Evolutionary conservation across 2,329 filamentous ascomycete genomes (phyloP).

Genomic region (Dendryphion nanum): DNA sequence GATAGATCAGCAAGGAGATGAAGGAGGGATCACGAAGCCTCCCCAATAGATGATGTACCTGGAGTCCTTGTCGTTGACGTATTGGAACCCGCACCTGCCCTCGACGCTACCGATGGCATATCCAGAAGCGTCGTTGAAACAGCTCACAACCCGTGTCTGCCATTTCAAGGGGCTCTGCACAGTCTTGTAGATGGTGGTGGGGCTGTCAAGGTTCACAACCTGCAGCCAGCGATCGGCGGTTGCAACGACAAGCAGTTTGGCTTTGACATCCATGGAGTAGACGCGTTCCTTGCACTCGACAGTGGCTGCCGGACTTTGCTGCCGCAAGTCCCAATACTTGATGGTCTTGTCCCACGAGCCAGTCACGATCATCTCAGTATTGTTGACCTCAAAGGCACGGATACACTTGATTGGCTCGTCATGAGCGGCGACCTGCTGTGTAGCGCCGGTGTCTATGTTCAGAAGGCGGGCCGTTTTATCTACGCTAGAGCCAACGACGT

Average conservation of each 20-base stretch:
- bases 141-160: slow-evolving; percentile 94
- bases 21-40: too few species aligned
- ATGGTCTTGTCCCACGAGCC: slow-evolving; percentile 90
- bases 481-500: slow-evolving; percentile 81
- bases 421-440: slow-evolving; percentile 59
- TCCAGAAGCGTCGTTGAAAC: slow-evolving; percentile 86
- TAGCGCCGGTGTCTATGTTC: slow-evolving; percentile 61
- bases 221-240: slow-evolving; percentile 97
- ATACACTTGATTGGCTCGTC: slow-evolving; percentile 78
- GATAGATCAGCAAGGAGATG: background rate
- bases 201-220: slow-evolving; percentile 85
- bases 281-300: slow-evolving; percentile 72
- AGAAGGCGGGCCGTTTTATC: slow-evolving; percentile 89
- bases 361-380: slow-evolving; percentile 80
- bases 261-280: slow-evolving; percentile 88
- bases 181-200: slow-evolving; percentile 91
- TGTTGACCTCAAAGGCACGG: slow-evolving; percentile 60
- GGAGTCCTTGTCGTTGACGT: slow-evolving; percentile 93
- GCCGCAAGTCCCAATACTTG: slow-evolving; percentile 79
- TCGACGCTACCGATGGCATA: slow-evolving; percentile 97
- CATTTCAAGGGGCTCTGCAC: slow-evolving; percentile 95
- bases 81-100: slow-evolving; percentile 95
- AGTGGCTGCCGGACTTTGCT: slow-evolving; percentile 59
- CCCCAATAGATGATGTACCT: slow-evolving; percentile 45
- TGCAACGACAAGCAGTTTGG: slow-evolving; percentile 77